phyloP scores from a whole-genome alignment of 805 yeast genomes.

The Candida mattraensis region DNA sequence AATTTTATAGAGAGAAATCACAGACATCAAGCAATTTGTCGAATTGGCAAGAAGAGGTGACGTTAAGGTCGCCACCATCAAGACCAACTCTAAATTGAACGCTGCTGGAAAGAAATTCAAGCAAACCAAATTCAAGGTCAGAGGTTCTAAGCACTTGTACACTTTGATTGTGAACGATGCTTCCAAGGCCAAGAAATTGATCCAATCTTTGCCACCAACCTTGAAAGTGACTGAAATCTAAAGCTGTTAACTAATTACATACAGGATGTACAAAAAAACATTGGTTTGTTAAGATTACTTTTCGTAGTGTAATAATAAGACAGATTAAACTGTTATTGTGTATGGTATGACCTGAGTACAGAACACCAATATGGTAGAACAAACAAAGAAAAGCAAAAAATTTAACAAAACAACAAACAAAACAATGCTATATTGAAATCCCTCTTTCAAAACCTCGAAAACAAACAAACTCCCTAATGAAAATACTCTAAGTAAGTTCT shows the following conservation, averaged over 20 bases:
- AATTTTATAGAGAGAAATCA: conserved; percentile 58
- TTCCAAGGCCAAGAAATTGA: conserved; percentile 95
- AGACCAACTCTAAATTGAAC: conserved; percentile 83
- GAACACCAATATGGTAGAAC: too few species aligned
- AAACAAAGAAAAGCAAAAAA: too few species aligned
- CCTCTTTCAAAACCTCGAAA: too few species aligned
- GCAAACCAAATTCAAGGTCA: conserved; percentile 98
- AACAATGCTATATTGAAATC: conserved; percentile 6
- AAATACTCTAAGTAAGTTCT: too few species aligned
- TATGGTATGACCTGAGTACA: too few species aligned
- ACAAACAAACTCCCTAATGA: too few species aligned
- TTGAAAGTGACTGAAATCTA: conserved; percentile 58
- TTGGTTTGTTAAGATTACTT: too few species aligned
- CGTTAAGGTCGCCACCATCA: conserved; percentile 90
- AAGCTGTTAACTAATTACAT: conserved; percentile 10
- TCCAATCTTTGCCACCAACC: conserved; percentile 96
- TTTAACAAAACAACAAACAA: neutral
- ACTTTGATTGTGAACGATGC: conserved; percentile 94
- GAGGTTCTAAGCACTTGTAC: conserved; percentile 93
- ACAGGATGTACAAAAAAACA: conserved; percentile 5
- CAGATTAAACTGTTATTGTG: too few species aligned
- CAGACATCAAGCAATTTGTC: conserved; percentile 96
- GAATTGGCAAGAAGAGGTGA: conserved; percentile 96
- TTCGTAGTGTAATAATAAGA: too few species aligned
- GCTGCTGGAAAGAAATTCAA: conserved; percentile 80